phyloP scores from a whole-genome alignment of 345 rosid genomes.

The Salix brachista region DNA sequence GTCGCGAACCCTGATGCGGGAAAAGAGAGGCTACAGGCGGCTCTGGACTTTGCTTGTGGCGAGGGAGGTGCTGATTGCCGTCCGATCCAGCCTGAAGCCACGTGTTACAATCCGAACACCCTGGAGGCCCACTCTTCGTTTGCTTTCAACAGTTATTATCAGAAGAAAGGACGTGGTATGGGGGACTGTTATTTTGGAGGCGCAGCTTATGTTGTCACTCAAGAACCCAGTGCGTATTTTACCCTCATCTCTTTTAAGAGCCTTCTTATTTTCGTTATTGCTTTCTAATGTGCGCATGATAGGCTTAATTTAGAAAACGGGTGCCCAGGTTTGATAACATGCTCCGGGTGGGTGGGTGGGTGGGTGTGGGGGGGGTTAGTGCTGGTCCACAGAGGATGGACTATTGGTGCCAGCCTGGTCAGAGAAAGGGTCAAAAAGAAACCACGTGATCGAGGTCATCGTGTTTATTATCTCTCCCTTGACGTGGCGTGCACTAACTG shows the following conservation, averaged over 20 bases:
- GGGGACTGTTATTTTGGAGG: conserved; percentile 80
- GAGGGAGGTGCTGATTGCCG: conserved; percentile 89
- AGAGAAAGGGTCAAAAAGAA: background rate
- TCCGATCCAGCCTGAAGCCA: conserved; percentile 65
- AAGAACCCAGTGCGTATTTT: conserved; percentile 56
- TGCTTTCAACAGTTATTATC: conserved; percentile 86
- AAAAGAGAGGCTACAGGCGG: conserved; percentile 52
- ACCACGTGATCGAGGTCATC: conserved; percentile 8
- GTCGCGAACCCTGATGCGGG: conserved; percentile 50
- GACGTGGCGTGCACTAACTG: conserved; percentile 13
- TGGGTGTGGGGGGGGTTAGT: background rate
- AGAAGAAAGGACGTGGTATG: conserved; percentile 54
- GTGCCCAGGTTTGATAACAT: background rate
- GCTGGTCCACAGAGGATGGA: background rate
- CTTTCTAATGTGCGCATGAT: background rate
- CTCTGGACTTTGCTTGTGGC: conserved; percentile 76
- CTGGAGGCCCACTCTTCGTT: conserved; percentile 79
- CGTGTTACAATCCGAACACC: conserved; percentile 60
- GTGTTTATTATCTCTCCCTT: background rate
- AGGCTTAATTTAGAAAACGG: background rate
- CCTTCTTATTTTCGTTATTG: background rate
- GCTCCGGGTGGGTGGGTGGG: background rate
- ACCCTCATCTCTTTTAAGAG: background rate
- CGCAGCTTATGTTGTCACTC: conserved; percentile 62
- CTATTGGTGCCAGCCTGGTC: conserved; percentile 3